Percentiles rank a stretch among this genome's conserved stretches.
Conservation (phyloP, 768 basidiomycete species). For the Mycena haematopus region DNA sequence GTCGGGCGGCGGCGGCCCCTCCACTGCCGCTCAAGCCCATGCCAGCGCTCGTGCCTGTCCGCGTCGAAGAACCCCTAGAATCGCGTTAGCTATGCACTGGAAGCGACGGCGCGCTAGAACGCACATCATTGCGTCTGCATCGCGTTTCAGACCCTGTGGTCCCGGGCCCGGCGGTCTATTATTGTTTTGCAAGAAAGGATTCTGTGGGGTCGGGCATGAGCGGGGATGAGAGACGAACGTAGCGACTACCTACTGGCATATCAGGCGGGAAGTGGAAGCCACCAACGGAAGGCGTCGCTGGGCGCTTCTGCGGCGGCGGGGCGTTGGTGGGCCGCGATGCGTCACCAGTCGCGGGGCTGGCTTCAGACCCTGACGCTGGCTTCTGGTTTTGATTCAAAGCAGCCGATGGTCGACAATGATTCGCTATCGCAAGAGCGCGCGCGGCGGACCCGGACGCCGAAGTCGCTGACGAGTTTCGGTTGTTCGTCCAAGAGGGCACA, state of each 20-base stretch:
- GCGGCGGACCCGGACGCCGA: not conserved
- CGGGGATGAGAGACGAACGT: not conserved
- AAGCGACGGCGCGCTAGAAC: constrained; percentile 10
- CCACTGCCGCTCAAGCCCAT: constrained; percentile 36
- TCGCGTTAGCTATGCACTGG: not conserved
- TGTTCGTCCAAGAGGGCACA: not conserved
- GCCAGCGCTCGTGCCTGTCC: constrained; percentile 32
- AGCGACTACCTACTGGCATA: constrained; percentile 39
- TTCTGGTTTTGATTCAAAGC: constrained; percentile 13
- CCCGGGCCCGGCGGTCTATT: constrained; percentile 10
- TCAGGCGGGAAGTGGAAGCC: constrained; percentile 58
- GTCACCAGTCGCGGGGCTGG: not conserved
- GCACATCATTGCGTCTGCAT: constrained; percentile 39
- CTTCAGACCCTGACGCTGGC: not conserved
- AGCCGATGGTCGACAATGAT: not conserved
- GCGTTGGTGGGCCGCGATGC: constrained; percentile 1
- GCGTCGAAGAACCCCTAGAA: constrained; percentile 31
- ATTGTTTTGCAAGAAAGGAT: constrained; percentile 18
- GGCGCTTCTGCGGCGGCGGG: constrained; percentile 26
- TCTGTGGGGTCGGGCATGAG: constrained; percentile 3
- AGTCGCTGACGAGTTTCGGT: not conserved
- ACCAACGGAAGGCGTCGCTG: constrained; percentile 48
- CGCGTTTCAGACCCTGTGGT: constrained; percentile 41
- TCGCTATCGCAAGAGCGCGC: constrained; percentile 7
- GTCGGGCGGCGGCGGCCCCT: constrained; percentile 41